Evolutionary conservation across 2,329 filamentous ascomycete genomes (phyloP), one percentile per base, ranked within the genome.

Genomic region (Volutella citrinella): DNA sequence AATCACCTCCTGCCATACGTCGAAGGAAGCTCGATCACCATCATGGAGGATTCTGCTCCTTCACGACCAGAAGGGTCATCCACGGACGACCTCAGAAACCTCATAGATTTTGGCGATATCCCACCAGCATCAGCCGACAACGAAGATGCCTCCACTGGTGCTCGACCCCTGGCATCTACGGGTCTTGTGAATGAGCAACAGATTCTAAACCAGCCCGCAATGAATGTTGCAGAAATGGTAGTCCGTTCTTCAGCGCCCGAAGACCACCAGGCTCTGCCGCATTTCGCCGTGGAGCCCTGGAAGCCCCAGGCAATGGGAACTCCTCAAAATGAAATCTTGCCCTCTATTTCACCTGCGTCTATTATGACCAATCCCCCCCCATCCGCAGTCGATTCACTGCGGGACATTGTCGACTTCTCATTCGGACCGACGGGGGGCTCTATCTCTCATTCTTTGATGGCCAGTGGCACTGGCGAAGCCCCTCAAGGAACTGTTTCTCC

Each of bases 401-500:
- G 36, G 22, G 36, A 42, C 17, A 35, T 55, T 24, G 43, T 52
- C 17, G 41, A 43, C 23, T 29, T 25, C 20, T 26, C 45, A 17
- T 55, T 54, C 34, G 40, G 34, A 9, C 28, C 34, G 18, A 34
- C 52, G 13, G 36, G 33, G 19, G 21, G 29, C 10, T 39, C 49
- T 19, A 36, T 48, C 15, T 40, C 51, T 9, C 31, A 21, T 16
- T 42, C 47, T 10, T 32, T 54, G 12, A 34, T 57, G 30, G 36
- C 45, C 3, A 42, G 44, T 13, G 46, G 38, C 10, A n/a, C 32
- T 10, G 45, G 43, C 8, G 39, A 54, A 13, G 18, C 49, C 3
- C 47, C 55, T 4, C 52, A 50, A n/a, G 42, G 48, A 10, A 65
- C 64, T 3, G 46, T 67, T 16, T 63, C 63, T n/a, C 56, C 62